Base-by-base conservation (phyloP, 345 rosid species). In the Kandelia obovata region DNA sequence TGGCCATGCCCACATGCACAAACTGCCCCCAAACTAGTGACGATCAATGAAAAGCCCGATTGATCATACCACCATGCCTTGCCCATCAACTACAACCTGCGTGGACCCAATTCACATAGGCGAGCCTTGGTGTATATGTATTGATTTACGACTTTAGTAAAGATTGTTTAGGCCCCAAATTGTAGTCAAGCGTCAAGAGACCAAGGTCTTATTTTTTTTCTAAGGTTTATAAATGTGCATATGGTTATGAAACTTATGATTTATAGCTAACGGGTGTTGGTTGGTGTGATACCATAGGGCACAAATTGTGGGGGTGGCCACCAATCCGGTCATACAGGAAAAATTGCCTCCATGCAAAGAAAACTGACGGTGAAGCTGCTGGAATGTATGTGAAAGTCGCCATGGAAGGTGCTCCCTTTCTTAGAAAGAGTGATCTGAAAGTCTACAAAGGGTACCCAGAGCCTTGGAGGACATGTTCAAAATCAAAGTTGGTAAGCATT, bases 291-390 rank as follows among this genome's bases (percentile, higher is more conserved):
- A 25, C 75, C 74, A 28, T 75, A 89, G 95, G 82, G 69, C 82
- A 61, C 95, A 85, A 75, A 86, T 87, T 62, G 88, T 84, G 58
- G 95, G 95, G 92, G 31, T 89, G 95, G 92, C 92, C 95, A 19
- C 95, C 92, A 5, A 71, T 89, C 30, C 78, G 89, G 82, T 84
- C 88, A 35, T 73, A 83, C 87, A 64, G 87, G 69, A 87, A 84
- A 77, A 89, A 83, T 66, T 55, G 75, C 66, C 69, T 84, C 1
- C 79, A 82, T 51, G 31, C 72, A 5, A 80, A 66, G 79, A 82
- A 77, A 77, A 26, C 7, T 0, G 81, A 74, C 59, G 67, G 23
- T 7, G 79, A 77, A 53, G 59, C 62, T 7, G 30, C 66, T 32
- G 83, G 83, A 20, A 80, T 82, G 28, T 87, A 78, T 32, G 87